Evolutionary conservation across 352 stramenopile species (phyloP).

Genomic region (Phytopythium delawarense): DNA sequence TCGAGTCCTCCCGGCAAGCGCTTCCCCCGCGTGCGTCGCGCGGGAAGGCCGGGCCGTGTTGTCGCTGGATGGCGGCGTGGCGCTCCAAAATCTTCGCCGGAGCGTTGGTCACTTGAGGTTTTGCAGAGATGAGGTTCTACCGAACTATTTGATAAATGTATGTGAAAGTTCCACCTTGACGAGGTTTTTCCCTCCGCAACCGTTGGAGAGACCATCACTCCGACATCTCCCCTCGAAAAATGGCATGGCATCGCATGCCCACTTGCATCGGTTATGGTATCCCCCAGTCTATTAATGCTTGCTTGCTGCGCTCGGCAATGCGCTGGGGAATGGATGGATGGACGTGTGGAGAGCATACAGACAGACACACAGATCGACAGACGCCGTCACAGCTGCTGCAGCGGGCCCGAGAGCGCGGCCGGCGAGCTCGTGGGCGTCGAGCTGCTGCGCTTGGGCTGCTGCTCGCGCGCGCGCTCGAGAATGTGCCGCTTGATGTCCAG

Average conservation of each 20-base stretch:
- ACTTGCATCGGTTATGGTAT: background rate
- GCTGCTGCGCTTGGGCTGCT: constrained; percentile 27
- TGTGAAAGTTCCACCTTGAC: background rate
- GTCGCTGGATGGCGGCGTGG: constrained; percentile 25
- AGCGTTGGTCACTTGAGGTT: constrained; percentile 30
- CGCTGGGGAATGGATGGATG: background rate
- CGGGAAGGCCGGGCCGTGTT: constrained; percentile 3
- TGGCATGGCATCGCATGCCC: background rate
- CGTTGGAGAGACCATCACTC: constrained; percentile 8
- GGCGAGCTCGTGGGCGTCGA: constrained; percentile 20
- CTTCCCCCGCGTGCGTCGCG: constrained; percentile 1
- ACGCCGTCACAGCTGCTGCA: constrained; percentile 7
- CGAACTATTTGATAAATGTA: constrained; percentile 14
- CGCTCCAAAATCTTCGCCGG: constrained; percentile 31
- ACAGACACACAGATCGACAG: background rate
- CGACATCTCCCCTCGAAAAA: background rate
- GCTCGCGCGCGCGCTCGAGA: constrained; percentile 54
- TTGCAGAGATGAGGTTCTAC: constrained; percentile 14
- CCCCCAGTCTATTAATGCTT: background rate
- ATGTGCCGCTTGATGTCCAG: constrained; percentile 87
- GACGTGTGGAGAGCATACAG: background rate
- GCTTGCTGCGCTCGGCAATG: background rate
- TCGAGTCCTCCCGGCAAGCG: background rate
- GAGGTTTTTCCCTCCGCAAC: constrained; percentile 4
- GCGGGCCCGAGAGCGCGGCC: constrained; percentile 6